A percentile compares a stretch with the other conserved stretches of the same genome.
These are phyloP conservation scores for Phialocephala subalpina DNA, from an alignment of 2,329 filamentous ascomycete genomes.

Conservation along the genomic window DNA sequence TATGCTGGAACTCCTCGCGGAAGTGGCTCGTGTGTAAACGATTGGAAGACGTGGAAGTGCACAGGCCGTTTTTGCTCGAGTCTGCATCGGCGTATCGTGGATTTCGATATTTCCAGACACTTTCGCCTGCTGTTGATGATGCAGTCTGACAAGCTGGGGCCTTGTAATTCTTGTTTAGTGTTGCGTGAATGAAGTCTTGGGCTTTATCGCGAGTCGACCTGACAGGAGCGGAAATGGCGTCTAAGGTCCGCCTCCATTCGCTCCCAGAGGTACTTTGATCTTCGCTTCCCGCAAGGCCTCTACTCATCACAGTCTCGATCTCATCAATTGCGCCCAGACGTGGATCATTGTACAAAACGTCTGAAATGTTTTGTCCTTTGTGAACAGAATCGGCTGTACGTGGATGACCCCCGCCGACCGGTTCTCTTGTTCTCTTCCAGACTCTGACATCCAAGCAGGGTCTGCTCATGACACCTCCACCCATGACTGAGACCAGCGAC, in stretches of 20 bases:
- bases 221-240: background rate
- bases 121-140: background rate
- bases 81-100: background rate
- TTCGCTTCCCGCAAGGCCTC: background rate
- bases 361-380: background rate
- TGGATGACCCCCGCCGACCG: background rate
- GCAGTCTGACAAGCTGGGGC: background rate
- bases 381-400: background rate
- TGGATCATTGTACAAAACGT: background rate
- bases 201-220: background rate
- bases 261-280: too few relatives aligned
- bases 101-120: background rate
- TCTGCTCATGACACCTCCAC: conserved; percentile 7
- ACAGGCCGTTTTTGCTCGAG: background rate
- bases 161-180: background rate
- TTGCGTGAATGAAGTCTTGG: background rate
- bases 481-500: conserved; percentile 14
- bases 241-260: too few relatives aligned
- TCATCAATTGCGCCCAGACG: background rate
- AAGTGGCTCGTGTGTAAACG: background rate
- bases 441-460: conserved; percentile 10
- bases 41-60: background rate
- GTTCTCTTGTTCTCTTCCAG: conserved; percentile 10
- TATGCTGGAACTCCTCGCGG: background rate
- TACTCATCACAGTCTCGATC: background rate